Evolutionary conservation across 257 asterid species (phyloP).

Genomic region (Nemophila menziesii): DNA sequence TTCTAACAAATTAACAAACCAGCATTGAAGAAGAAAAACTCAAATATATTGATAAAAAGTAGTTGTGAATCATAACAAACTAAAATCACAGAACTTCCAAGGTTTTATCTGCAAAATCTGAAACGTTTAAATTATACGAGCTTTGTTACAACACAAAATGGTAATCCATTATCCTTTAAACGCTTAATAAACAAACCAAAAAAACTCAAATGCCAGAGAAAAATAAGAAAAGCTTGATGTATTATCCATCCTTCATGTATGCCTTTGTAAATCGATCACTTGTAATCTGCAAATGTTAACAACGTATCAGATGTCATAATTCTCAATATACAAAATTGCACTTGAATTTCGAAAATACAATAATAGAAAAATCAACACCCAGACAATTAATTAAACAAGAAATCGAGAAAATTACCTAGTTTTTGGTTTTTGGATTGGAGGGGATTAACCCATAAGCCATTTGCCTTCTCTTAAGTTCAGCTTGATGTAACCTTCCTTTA

Average conservation of each 20-base stretch:
- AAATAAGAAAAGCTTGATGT: background rate
- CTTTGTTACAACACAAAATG: background rate
- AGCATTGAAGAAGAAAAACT: too few relatives aligned
- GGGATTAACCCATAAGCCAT: conserved; percentile 46
- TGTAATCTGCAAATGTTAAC: background rate
- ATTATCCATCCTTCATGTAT: background rate
- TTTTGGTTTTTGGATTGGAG: conserved; percentile 42
- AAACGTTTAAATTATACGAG: background rate
- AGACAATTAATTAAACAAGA: too few relatives aligned
- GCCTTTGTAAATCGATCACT: background rate
- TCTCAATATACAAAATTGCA: background rate
- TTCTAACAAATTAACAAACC: too few relatives aligned
- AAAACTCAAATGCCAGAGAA: background rate
- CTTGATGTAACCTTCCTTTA: conserved; percentile 41
- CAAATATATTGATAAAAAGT: too few relatives aligned
- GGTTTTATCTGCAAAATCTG: background rate
- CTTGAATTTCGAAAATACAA: background rate
- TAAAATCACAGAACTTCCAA: background rate
- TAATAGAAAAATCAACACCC: too few relatives aligned
- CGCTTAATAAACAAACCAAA: too few relatives aligned
- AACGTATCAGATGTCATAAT: background rate
- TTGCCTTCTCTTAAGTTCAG: conserved; percentile 45
- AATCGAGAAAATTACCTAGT: conserved; percentile 8
- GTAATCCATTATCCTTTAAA: background rate
- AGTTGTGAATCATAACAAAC: too few relatives aligned